Evolutionary conservation across 2,329 filamentous ascomycete genomes (phyloP), one percentile per base, ranked within the genome.

Genomic region (Trichoderma koningii): DNA sequence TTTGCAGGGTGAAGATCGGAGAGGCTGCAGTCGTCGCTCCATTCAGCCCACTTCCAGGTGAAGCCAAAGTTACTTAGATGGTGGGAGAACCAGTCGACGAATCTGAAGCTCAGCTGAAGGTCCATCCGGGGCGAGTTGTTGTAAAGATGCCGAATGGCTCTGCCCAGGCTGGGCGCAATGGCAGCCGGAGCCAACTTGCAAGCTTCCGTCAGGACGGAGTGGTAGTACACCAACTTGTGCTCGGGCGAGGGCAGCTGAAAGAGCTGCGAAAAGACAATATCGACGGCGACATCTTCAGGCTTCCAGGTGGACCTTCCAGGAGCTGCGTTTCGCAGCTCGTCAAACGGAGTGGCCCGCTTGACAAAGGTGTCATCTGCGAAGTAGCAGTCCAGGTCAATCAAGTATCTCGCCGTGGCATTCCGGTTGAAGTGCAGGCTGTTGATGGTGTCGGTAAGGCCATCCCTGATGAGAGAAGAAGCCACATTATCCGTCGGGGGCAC

Each of bases 31-130:
- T 98, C 93, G 17, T 93, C 92, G 55, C 91, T 85, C 95, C 95
- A 99, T 79, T 99, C 95, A 17, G 90, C 89, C 95, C 95, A 99
- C 78, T 98, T 98, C 95, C 95, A 99, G 10, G 95, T 95, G 76
- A 98, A 99, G 61, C 96, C 95, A 75, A 99, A 99, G 80, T 99
- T 99, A 79, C 93, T 97, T 70, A 99, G 80, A 80, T 99, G 95
- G 76, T 99, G 95, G 19, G 94, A 87, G 74, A 99, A 99, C 95
- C 95, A 99, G 76, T 98, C 94, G 74, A 97, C 83, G 78, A 98
- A 98, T 28, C 95, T 87, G 72, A 93, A 90, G 64, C 83, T 85
- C 50, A 99, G 81, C 77, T 98, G 93, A 55, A 97, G 82, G 73
- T 99, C 95, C 82, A 98, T 88, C 2, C 84, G 85, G 66, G 92